These are phyloP conservation scores for Uronychia setigera DNA, from an alignment of 73 alveolate species.

Conservation along the genomic window DNA sequence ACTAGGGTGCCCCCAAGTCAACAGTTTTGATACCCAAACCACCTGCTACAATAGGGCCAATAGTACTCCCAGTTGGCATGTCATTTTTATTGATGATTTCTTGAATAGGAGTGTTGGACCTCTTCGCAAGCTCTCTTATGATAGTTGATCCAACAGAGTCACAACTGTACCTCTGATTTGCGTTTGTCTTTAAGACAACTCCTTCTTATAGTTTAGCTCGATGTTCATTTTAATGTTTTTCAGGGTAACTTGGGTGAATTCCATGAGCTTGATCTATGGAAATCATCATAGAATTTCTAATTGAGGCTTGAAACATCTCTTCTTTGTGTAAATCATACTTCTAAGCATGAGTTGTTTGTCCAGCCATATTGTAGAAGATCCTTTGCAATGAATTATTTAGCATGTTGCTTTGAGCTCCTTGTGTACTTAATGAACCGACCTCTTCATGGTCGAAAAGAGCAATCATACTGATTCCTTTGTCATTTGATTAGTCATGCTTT, in stretches of 20 bases:
- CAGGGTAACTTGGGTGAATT: constrained; percentile 72
- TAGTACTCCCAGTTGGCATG: constrained; percentile 73
- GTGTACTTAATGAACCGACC: constrained; percentile 68
- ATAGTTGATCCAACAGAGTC: constrained; percentile 72
- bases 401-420: constrained; percentile 73
- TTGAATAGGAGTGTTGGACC: constrained; percentile 67
- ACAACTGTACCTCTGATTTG: constrained; percentile 65
- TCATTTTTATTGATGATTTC: constrained; percentile 73
- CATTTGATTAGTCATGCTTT: constrained; percentile 6
- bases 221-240: constrained; percentile 66
- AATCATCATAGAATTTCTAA: constrained; percentile 55
- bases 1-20: constrained; percentile 74
- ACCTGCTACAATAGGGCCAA: constrained; percentile 77
- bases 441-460: constrained; percentile 82
- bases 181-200: constrained; percentile 57
- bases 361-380: constrained; percentile 48
- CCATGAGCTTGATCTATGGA: constrained; percentile 77
- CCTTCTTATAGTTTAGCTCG: constrained; percentile 69
- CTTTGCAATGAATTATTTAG: constrained; percentile 60
- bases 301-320: constrained; percentile 52
- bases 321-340: constrained; percentile 27
- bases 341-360: too few relatives aligned
- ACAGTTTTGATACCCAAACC: constrained; percentile 70
- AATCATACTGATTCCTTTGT: constrained; percentile 49
- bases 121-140: constrained; percentile 62